Evolutionary conservation across 2,329 filamentous ascomycete genomes (phyloP), one percentile per base, ranked within the genome.

Genomic region (Nigrospora osmanthi): DNA sequence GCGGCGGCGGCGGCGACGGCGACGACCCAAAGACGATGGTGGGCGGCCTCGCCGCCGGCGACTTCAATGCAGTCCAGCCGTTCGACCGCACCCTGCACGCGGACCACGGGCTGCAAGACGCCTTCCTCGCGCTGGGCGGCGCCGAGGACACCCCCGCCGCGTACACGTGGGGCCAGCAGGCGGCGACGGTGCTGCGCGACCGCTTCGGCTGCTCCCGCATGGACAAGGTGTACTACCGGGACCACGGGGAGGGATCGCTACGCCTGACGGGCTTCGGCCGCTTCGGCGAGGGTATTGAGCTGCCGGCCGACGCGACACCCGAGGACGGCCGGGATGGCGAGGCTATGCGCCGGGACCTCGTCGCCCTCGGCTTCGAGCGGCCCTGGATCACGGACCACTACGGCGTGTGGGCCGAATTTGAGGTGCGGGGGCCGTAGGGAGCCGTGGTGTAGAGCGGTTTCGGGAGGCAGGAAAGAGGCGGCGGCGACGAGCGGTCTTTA

Each of bases 141-240:
- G 38, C 52, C 3, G 75, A 77, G 47, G 68, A 70, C 36, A 64
- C 59, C 38, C 67, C 71, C 1, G 63, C 68, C 4, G 73, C 70
- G 1, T 73, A 70, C 49, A 79, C 76, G 0, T 80, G 76, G 76
- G 76, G 76, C 0, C 69, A 75, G 49, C 75, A 78, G 61, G 67
- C 66, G 9, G 54, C 66, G 2, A 63, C 63, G 5, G 54, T 34
- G 35, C 50, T 65, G 50, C 60, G 67, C 38, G 52, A 66, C 31
- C 58, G 52, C 39, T 77, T 69, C 55, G 72, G 72, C 2, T 71
- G 65, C 44, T 67, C 61, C 45, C 60, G 75, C 6, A 76, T 78
- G 74, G 75, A 78, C 45, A 78, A 62, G 58, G 64, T 77, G 12
- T 62, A 69, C 33, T 71, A 65, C 49, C 13, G 61, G 60, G 31